Base-by-base conservation (phyloP, 495 filamentous ascomycete species). In the Penicillium chermesinum region DNA sequence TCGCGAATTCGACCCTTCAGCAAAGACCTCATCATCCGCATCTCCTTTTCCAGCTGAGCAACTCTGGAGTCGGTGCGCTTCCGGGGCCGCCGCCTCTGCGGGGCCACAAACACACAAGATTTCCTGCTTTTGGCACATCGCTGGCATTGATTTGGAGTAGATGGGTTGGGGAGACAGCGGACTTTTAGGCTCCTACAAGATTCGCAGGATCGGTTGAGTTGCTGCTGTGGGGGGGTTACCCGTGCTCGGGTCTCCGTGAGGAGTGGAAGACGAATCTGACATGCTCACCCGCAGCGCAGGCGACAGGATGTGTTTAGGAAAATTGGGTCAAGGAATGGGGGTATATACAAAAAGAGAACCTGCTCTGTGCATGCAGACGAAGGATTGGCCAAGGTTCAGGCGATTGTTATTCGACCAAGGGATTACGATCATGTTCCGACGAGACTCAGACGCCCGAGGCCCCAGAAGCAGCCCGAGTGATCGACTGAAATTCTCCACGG, bases 51-150 rank as follows among this genome's bases (percentile, higher is more conserved):
- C 19, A 95, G 72, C 68, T 95, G 89, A 3, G 88, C 86, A 7
- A 95, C 89, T 13, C 89, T 77, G 35, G 80, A 87, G 59, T 94
- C 89, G 17, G 85, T 87, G 66, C 91, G 88, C 70, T 90, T 91
- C 13, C 70, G 70, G 59, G 88, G 86, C 32, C 89, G 73, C 61
- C 90, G 91, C 30, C 87, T 72, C 20, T 82, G 88, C 2, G 88
- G 88, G 17, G 82, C 80, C 37, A 89, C 89, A 43, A 91, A 85
- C 42, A 93, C 63, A 50, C 89, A 95, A 36, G 74, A 59, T 15
- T 88, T 76, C 41, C 78, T 79, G 2, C 88, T 86, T 62, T 91
- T 94, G 8, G 77, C 78, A 64, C 90, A 95, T 55, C 89, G 78
- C 60, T 84, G 84, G 61, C 89, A 95, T 10, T 87, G 78, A 19